Conservation (phyloP, 2,329 filamentous ascomycete genomes). For the Thelonectria discophora region DNA sequence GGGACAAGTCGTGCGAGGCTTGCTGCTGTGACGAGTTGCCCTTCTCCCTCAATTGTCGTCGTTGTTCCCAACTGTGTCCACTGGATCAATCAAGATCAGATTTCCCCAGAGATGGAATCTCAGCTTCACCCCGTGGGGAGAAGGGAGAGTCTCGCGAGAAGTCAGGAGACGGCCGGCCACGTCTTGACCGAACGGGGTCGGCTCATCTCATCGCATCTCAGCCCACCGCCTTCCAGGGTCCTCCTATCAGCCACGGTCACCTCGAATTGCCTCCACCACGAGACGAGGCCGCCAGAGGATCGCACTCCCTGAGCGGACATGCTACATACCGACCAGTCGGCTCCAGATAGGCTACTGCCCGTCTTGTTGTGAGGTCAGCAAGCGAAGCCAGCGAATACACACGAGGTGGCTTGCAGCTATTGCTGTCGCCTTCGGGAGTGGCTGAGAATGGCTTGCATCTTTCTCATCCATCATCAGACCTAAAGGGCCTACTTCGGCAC, state of each 20-base stretch:
- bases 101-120: conserved; percentile 23
- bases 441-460: background rate
- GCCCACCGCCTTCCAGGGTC: conserved; percentile 20
- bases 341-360: background rate
- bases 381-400: too few species aligned
- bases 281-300: background rate
- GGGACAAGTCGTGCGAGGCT: too few species aligned
- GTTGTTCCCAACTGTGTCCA: background rate
- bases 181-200: conserved; percentile 22
- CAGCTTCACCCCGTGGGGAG: conserved; percentile 13
- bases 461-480: too few species aligned
- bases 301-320: background rate
- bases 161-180: conserved; percentile 13
- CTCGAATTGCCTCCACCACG: conserved; percentile 15
- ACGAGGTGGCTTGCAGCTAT: too few species aligned
- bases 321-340: background rate
- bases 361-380: too few species aligned
- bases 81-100: conserved; percentile 16
- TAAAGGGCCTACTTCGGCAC: conserved; percentile 6
- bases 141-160: conserved; percentile 1
- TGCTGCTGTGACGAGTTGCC: too few species aligned
- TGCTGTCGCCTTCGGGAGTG: too few species aligned
- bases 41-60: too few species aligned
- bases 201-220: conserved; percentile 32
- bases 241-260: conserved; percentile 8